Evolutionary conservation across 495 filamentous ascomycete species (phyloP), one percentile per base, ranked within the genome.

Genomic region (Neurospora sp.): DNA sequence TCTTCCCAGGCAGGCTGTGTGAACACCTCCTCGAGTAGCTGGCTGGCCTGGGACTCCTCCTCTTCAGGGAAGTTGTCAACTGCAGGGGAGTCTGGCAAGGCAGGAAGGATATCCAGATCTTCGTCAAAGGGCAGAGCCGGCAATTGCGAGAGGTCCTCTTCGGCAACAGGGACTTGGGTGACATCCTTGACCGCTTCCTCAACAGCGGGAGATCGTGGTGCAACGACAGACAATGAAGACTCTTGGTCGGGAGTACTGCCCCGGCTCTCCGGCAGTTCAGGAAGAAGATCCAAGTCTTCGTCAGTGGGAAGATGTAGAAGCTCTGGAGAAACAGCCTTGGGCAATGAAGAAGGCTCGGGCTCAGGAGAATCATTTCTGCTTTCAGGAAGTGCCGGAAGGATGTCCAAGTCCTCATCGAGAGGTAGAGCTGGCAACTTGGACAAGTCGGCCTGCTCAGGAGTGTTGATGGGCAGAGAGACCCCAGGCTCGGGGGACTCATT

Each of bases 221-320:
- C 27, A 8, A 27, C 6, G 3, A 35, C 53, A 35, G 27, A 6
- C 14, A 31, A 14, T 35, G 53, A 1, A 65, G 53, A 2, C 3
- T n/a, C 48, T 16, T 40, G 40, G 14, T 42, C 27, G 9, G 73
- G 73, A n/a, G 70, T 69, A 10, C 53, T 68, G 27, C 53, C 48
- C n/a, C 27, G 53, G 27, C 73, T 72, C 4, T 69, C 70, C 5
- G 71, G 71, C 16, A 73, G 27, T 48, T 40, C 40, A 35, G 71
- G 71, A 22, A 70, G 8, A 17, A 20, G 37, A 14, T 71, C 70
- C 12, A 71, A 61, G 16, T 61, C 41, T 39, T 71, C 37, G 14
- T 61, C 41, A 39, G 48, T 4, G 3, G 27, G 31, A 0, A 35
- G 42, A 35, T 10, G 41, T 1, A 59, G 70, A 31, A 27, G 1